These are phyloP conservation scores for Linum lewisii DNA, from an alignment of 345 rosid species.

Conservation along the genomic window DNA sequence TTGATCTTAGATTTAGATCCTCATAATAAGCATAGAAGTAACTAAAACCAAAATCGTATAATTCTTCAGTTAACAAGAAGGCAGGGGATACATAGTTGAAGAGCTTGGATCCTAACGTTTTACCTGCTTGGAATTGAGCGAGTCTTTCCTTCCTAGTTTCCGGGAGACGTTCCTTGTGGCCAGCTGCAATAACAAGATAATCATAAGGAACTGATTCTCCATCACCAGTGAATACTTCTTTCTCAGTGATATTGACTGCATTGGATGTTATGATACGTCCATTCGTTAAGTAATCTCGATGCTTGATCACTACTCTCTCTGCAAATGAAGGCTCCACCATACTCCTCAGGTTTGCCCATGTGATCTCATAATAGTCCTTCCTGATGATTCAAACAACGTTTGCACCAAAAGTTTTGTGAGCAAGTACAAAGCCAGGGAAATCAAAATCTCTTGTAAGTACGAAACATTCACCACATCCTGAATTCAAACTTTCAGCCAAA, in stretches of 20 bases:
- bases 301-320: conserved; percentile 56
- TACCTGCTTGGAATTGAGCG: conserved; percentile 44
- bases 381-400: conserved; percentile 22
- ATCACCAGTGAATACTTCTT: conserved; percentile 45
- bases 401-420: not conserved
- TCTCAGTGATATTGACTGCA: conserved; percentile 47
- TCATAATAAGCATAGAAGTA: too few species aligned
- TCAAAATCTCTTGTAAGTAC: too few species aligned
- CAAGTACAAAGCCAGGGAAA: not conserved
- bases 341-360: conserved; percentile 74
- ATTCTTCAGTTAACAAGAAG: too few species aligned
- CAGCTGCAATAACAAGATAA: conserved; percentile 80
- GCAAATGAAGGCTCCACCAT: conserved; percentile 84
- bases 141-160: conserved; percentile 49
- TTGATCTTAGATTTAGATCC: too few species aligned
- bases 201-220: conserved; percentile 43
- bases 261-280: conserved; percentile 52
- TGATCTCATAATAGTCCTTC: conserved; percentile 88
- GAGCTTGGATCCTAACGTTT: not conserved
- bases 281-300: conserved; percentile 46
- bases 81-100: not conserved
- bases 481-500: too few species aligned
- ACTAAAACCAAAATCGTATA: too few species aligned
- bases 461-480: too few species aligned
- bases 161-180: conserved; percentile 50